These are phyloP conservation scores for Batkoa obscura DNA, from an alignment of 371 early-diverging fungal genomes.

Conservation along the genomic window DNA sequence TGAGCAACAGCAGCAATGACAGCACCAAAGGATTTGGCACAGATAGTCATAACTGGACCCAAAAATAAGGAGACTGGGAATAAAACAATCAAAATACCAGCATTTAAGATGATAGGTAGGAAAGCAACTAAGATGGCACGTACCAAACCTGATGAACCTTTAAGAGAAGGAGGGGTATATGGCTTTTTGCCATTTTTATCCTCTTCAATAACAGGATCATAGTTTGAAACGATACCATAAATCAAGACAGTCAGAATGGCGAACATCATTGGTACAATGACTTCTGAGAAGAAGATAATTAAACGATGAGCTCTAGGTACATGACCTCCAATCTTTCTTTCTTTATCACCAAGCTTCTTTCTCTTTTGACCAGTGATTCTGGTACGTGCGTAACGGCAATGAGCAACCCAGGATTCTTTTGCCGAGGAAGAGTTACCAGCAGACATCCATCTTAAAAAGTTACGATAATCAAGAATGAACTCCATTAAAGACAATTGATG, in stretches of 20 bases:
- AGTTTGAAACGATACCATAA: constrained; percentile 1
- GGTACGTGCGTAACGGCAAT: constrained; percentile 50
- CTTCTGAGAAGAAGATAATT: constrained; percentile 53
- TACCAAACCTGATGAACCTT: constrained; percentile 2
- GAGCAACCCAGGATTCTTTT: constrained; percentile 58
- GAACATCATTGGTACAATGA: constrained; percentile 48
- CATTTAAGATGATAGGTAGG: constrained; percentile 53
- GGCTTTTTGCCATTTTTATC: background rate
- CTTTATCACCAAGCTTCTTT: constrained; percentile 35
- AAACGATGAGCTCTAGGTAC: constrained; percentile 43
- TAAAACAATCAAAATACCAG: constrained; percentile 38
- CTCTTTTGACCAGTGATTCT: constrained; percentile 67
- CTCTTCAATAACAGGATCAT: constrained; percentile 2
- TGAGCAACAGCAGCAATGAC: constrained; percentile 50
- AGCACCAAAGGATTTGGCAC: constrained; percentile 46
- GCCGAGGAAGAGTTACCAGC: constrained; percentile 55
- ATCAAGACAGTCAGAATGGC: constrained; percentile 36
- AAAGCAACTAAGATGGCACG: constrained; percentile 26
- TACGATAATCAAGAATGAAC: constrained; percentile 61
- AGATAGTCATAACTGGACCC: constrained; percentile 37
- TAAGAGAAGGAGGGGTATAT: background rate
- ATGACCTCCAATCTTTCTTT: constrained; percentile 29
- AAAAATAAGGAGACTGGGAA: constrained; percentile 48
- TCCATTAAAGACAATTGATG: constrained; percentile 57
- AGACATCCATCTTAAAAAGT: constrained; percentile 66